Conservation (phyloP, 306 rosid genomes). For the Cucumis hystrix region DNA sequence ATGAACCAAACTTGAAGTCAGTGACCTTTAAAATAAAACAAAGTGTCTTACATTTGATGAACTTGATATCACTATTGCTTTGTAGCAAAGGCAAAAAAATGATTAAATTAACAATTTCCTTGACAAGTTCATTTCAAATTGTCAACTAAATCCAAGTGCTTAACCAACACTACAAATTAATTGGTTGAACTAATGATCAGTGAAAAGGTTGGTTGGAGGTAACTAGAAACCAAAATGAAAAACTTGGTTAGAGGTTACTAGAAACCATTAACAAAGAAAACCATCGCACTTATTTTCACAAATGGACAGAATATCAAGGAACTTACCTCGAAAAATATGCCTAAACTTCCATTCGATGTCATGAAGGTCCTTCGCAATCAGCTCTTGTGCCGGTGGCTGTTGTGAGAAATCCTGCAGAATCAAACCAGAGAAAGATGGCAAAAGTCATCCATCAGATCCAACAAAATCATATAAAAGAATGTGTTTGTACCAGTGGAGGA, state of each 20-base stretch:
- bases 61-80: background rate
- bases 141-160: background rate
- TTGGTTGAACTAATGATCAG: background rate
- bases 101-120: background rate
- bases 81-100: background rate
- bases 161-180: background rate
- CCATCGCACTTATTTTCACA: background rate
- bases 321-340: slow-evolving; percentile 67
- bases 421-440: slow-evolving; percentile 15
- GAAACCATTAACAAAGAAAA: background rate
- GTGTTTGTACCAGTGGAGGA: slow-evolving; percentile 52
- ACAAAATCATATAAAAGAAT: slow-evolving; percentile 7
- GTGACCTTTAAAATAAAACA: background rate
- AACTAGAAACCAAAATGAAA: background rate
- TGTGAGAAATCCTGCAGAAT: slow-evolving; percentile 52
- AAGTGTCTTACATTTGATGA: background rate
- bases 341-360: slow-evolving; percentile 86
- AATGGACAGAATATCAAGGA: background rate
- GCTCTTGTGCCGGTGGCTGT: slow-evolving; percentile 86
- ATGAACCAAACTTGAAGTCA: background rate
- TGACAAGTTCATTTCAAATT: background rate
- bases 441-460: slow-evolving; percentile 2
- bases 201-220: background rate
- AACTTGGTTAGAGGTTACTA: background rate
- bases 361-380: slow-evolving; percentile 80